Percentiles rank a stretch among this genome's conserved stretches.
Conservation (phyloP, 2,329 filamentous ascomycete genomes). For the Fusarium mundagurra region DNA sequence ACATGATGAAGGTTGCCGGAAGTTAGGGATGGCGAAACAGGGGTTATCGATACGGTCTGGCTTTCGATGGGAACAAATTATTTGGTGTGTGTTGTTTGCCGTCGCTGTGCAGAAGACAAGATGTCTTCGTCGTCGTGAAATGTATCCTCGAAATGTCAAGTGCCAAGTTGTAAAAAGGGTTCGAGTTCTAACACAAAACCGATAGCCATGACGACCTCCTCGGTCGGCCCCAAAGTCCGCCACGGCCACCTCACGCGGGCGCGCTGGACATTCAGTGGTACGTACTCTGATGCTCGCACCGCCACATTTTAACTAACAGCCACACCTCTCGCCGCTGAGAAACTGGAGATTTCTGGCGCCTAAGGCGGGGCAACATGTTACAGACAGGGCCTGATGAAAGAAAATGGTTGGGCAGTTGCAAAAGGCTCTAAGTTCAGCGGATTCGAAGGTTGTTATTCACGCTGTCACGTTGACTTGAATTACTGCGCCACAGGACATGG, state of each 20-base stretch:
- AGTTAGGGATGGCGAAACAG: constrained; percentile 2
- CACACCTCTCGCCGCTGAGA: not conserved
- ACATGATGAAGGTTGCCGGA: constrained; percentile 60
- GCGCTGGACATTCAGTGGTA: constrained; percentile 7
- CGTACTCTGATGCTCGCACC: constrained; percentile 14
- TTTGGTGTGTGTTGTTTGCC: not conserved
- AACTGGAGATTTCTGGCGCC: constrained; percentile 11
- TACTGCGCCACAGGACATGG: constrained; percentile 30
- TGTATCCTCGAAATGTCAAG: not conserved
- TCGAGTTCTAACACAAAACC: constrained; percentile 15
- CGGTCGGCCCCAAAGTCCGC: constrained; percentile 20
- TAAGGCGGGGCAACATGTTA: constrained; percentile 17
- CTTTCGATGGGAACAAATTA: not conserved
- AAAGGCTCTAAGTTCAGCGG: not conserved
- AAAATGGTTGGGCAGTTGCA: constrained; percentile 26
- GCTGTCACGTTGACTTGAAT: not conserved
- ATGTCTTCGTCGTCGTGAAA: not conserved
- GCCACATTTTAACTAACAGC: constrained; percentile 23
- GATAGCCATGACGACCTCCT: constrained; percentile 27
- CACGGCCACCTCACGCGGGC: constrained; percentile 7
- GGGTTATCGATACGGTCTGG: not conserved
- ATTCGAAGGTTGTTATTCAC: constrained; percentile 1
- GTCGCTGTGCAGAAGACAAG: not conserved
- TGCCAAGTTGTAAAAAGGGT: constrained; percentile 31
- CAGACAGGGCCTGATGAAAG: not conserved